Conservation (phyloP, 441 rosid genomes). For the Corymbia calophylla region DNA sequence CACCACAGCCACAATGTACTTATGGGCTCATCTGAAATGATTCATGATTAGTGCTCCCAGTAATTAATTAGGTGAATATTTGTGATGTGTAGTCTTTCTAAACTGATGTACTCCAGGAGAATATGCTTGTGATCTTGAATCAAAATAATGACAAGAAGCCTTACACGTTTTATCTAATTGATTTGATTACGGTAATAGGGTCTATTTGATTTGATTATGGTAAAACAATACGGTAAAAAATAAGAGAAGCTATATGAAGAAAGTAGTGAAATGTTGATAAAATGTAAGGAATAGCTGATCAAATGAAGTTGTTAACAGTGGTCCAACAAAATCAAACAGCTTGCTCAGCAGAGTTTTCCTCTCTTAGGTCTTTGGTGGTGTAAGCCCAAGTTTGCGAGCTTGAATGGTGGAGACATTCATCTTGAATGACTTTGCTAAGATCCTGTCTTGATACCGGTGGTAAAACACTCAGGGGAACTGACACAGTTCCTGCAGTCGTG, state of each 20-base stretch:
- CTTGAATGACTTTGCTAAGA: slow-evolving; percentile 1
- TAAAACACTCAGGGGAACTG: background rate
- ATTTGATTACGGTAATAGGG: background rate
- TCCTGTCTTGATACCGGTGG: background rate
- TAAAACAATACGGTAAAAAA: background rate
- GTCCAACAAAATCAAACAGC: background rate
- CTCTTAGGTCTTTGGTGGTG: background rate
- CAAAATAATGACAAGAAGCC: background rate
- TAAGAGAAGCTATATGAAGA: background rate
- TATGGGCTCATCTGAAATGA: background rate
- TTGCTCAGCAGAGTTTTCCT: background rate
- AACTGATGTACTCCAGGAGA: background rate
- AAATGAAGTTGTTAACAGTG: background rate
- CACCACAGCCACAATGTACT: background rate
- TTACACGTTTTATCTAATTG: background rate
- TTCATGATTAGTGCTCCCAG: background rate
- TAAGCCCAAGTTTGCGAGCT: background rate
- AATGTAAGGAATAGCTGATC: background rate
- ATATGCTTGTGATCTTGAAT: background rate
- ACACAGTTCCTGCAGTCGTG: background rate
- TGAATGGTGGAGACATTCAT: background rate
- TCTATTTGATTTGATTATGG: background rate
- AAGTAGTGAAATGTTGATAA: background rate
- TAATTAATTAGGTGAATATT: background rate
- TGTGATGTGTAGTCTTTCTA: background rate